Percentiles rank a stretch among this genome's conserved stretches.
These are phyloP conservation scores for Phytomonas sp. DNA, from an alignment of 208 protist genomes.

Conservation along the genomic window DNA sequence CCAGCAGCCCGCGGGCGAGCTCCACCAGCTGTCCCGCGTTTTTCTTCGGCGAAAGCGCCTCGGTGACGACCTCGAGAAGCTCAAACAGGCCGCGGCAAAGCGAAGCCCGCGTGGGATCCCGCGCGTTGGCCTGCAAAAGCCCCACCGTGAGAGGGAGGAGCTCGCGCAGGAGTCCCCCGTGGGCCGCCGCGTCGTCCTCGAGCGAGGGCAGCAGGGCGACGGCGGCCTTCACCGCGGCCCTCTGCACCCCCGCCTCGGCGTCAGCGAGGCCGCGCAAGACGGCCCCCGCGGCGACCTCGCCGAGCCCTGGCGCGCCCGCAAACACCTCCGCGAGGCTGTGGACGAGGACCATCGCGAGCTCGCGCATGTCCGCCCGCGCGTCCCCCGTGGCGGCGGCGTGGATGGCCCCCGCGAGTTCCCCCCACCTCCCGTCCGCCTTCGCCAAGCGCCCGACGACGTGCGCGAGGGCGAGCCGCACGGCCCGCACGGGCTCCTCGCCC, in stretches of 20 bases:
- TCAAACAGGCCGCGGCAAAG: conserved; percentile 66
- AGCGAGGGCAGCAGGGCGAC: conserved; percentile 48
- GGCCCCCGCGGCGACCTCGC: conserved; percentile 31
- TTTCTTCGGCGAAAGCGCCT: conserved; percentile 43
- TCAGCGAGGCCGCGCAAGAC: conserved; percentile 62
- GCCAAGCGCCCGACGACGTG: conserved; percentile 70
- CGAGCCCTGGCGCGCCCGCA: conserved; percentile 21
- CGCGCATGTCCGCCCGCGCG: conserved; percentile 55
- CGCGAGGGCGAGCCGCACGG: conserved; percentile 70
- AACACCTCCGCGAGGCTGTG: conserved; percentile 73
- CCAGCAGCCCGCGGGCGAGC: conserved; percentile 25
- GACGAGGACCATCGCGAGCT: conserved; percentile 79
- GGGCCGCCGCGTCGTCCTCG: conserved; percentile 22
- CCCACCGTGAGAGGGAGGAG: conserved; percentile 33
- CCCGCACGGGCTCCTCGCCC: conserved; percentile 39
- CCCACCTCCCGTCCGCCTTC: conserved; percentile 60
- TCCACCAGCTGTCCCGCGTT: conserved; percentile 23
- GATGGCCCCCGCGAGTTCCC: conserved; percentile 59
- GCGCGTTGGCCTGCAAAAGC: conserved; percentile 23
- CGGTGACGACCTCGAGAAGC: conserved; percentile 48
- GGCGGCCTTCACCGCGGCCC: conserved; percentile 50
- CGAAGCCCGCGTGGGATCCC: conserved; percentile 19
- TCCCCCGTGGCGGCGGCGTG: conserved; percentile 25
- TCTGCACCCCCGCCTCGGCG: conserved; percentile 36
- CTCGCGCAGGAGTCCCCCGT: conserved; percentile 26